These are phyloP conservation scores for Wickerhamomyces rabaulensis DNA, from an alignment of 805 yeast species.

Conservation along the genomic window DNA sequence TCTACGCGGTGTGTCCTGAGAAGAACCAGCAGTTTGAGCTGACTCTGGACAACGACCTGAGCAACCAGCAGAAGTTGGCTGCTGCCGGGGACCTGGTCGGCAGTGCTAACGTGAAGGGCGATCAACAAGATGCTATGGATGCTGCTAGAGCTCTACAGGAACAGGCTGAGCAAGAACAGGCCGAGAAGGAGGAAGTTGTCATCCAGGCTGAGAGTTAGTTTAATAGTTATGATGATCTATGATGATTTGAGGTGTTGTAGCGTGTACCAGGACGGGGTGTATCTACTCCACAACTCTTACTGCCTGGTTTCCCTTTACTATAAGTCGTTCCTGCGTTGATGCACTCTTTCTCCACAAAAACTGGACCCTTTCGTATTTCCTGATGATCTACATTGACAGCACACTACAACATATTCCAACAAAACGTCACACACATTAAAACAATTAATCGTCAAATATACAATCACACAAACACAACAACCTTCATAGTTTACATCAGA, in stretches of 20 bases:
- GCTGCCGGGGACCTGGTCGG: neutral
- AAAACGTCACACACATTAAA: neutral
- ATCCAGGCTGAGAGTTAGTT: neutral
- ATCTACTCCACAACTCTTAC: too few species aligned
- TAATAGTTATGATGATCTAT: too few species aligned
- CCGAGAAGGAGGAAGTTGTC: neutral
- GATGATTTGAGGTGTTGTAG: too few species aligned
- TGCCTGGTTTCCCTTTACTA: too few species aligned
- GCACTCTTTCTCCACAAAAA: too few species aligned
- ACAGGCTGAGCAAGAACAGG: neutral
- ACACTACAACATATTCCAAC: neutral
- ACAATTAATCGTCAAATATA: neutral
- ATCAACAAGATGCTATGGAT: neutral
- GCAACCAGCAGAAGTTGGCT: neutral
- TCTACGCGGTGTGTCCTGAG: neutral
- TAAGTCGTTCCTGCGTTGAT: too few species aligned
- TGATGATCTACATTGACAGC: too few species aligned
- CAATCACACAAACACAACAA: too few species aligned
- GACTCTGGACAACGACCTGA: neutral
- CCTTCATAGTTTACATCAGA: too few species aligned
- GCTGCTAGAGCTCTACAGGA: neutral
- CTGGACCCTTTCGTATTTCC: too few species aligned
- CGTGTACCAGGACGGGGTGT: too few species aligned
- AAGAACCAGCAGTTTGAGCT: neutral
- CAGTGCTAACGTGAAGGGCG: neutral